Evolutionary conservation across 352 stramenopile species (phyloP), one percentile per base, ranked within the genome.

Genomic region (Phytophthora boehmeriae): DNA sequence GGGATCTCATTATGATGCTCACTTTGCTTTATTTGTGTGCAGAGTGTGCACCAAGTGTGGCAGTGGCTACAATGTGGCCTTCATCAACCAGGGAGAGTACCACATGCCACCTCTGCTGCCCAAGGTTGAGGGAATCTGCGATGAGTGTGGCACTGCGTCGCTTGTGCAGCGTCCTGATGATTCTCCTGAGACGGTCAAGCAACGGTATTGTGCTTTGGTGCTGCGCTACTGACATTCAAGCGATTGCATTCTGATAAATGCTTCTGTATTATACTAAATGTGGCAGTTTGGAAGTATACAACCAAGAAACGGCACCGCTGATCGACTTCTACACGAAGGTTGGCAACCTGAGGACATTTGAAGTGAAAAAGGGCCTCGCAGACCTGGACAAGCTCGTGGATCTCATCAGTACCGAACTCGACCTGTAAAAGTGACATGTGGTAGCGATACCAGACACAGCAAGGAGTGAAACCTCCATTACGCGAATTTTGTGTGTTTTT

Each of bases 51-150:
- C 75, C 38, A 80, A 76, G 58, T 97, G 90, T 44, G 90, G 90
- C 27, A 76, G 68, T 20, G 85, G 85, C 55, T 97, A 92, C 76
- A 97, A 97, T 63, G 83, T 97, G 22, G 84, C 89, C 20, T 80
- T 84, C 64, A 97, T 97, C 66, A 79, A 96, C 59, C 39, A 83
- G 30, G 87, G 86, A 58, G 86, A 92, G 66, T 95, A 96, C 64
- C 74, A 95, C 54, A 97, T 97, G 90, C 90, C 90, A 8, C 87
- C 89, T 23, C 64, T 97, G 54, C 75, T 97, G 8, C 90, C 90
- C n/a, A 92, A 95, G 68, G 82, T 87, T 4, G 77, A 88, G 11
- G 83, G 82, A 19, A 69, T 92, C 14, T 93, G 86, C 44, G 90
- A 96, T 70, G 78, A 77, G 17, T 97, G 90, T 53, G 88, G 89